Percentiles rank a stretch among this genome's conserved stretches.
phyloP scores from a whole-genome alignment of 805 yeast genomes.

The Zygotorulaspora danielsina region DNA sequence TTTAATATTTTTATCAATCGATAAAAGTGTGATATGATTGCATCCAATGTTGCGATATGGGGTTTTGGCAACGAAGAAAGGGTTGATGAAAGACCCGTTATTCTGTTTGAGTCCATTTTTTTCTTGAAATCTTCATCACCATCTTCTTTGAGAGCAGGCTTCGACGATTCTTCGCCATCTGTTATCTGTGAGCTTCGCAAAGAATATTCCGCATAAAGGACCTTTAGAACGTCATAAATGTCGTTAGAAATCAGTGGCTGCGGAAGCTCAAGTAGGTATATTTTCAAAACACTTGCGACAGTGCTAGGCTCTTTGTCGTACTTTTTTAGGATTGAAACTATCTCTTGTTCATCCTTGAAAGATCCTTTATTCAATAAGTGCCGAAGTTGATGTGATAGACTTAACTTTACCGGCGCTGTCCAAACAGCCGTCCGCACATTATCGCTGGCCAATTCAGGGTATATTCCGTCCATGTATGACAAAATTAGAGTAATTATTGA shows the following conservation, averaged over 20 bases:
- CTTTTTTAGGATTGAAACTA: conserved; percentile 33
- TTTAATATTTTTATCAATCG: conserved; percentile 54
- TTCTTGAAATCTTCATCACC: not conserved
- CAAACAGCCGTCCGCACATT: conserved; percentile 63
- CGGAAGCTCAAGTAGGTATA: conserved; percentile 75
- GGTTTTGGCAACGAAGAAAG: conserved; percentile 63
- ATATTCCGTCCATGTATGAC: conserved; percentile 61
- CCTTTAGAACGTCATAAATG: conserved; percentile 61
- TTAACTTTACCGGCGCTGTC: conserved; percentile 61
- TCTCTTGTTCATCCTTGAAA: conserved; percentile 33
- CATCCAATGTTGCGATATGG: conserved; percentile 75
- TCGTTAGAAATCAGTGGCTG: conserved; percentile 65
- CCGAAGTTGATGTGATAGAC: conserved; percentile 58
- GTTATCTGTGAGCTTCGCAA: conserved; percentile 11
- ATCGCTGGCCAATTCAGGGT: conserved; percentile 68
- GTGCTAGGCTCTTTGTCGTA: conserved; percentile 47
- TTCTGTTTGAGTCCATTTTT: conserved; percentile 37
- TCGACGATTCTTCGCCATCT: conserved; percentile 1
- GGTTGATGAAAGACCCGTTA: conserved; percentile 61
- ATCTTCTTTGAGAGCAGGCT: not conserved
- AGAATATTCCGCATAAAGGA: conserved; percentile 55
- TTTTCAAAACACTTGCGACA: conserved; percentile 63
- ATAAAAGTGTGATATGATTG: conserved; percentile 69
- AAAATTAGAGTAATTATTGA: conserved; percentile 57
- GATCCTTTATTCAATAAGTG: conserved; percentile 42